Base-by-base conservation (phyloP, 208 protist genomes). In the Acanthamoeba triangularis region DNA sequence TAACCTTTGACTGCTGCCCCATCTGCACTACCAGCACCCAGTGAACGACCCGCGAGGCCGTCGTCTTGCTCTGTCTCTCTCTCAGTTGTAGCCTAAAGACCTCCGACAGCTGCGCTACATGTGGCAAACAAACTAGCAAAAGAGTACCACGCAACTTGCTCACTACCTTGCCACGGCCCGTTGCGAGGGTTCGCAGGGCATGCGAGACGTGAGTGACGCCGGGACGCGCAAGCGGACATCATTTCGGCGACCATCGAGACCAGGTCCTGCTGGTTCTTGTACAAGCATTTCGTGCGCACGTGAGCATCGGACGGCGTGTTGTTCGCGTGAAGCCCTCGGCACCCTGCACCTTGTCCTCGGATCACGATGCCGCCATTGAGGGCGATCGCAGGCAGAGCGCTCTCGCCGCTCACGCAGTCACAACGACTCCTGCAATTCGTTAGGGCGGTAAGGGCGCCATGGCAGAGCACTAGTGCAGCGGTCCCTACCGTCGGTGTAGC, bases 351-450 rank as follows among this genome's bases (percentile, higher is more conserved):
- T n/a, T 11, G 11, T 69, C 63, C 63, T 35, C 63, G n/a, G 63
- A 28, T 13, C 63, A 69, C 63, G n/a, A 69, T n/a, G n/a, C 63
- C 63, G 63, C 63, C 63, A 16, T 69, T 69, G 63, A 69, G 35
- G 5, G 63, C 20, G 63, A 69, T 69, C 63, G 63, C 63, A 7
- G 63, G 63, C 63, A 69, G 28, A 11, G 63, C 63, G 63, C 63
- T 69, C 63, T n/a, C 63, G 28, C 63, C 63, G 63, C 63, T 69
- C 28, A 69, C 63, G 63, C 63, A 69, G 28, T 69, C 63, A 69
- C 63, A 28, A 11, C 63, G 25, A 69, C 63, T 1, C 63, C 63
- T 69, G 16, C 16, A 61, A 23, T 61, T 4, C 2, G 56, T 5
- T 65, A 5, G 13, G 49, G 8, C 13, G 5, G 49, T 54, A 13